Percentiles rank a stretch among this genome's conserved stretches.
Conservation (phyloP, 257 asterid species). For the Petrea volubilis region DNA sequence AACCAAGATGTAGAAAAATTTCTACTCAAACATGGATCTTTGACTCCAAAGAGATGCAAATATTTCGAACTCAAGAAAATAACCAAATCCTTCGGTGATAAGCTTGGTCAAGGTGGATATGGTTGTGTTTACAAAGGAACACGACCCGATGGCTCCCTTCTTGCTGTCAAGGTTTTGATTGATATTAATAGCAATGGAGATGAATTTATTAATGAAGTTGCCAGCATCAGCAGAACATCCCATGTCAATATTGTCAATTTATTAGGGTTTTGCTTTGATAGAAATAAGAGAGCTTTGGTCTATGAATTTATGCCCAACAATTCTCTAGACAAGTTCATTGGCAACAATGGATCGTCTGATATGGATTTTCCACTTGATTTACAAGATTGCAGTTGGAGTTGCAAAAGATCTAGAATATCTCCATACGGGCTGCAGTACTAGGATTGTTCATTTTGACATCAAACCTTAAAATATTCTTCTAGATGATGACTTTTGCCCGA, state of each 20-base stretch:
- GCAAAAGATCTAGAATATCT: slow-evolving; percentile 64
- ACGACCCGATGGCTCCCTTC: slow-evolving; percentile 25
- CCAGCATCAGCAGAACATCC: slow-evolving; percentile 36
- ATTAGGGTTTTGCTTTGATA: slow-evolving; percentile 38
- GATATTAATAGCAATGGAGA: slow-evolving; percentile 33
- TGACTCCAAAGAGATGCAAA: slow-evolving; percentile 30
- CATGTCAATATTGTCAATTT: slow-evolving; percentile 38
- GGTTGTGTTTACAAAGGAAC: slow-evolving; percentile 41
- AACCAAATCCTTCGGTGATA: slow-evolving; percentile 28
- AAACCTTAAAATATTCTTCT: slow-evolving; percentile 66
- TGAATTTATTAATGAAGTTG: slow-evolving; percentile 45
- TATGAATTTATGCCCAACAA: slow-evolving; percentile 24
- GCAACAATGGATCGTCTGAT: neutral
- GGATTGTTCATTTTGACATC: slow-evolving; percentile 68
- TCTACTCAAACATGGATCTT: slow-evolving; percentile 31
- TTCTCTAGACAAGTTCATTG: slow-evolving; percentile 39
- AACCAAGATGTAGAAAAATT: slow-evolving; percentile 26
- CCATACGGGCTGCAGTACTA: slow-evolving; percentile 51
- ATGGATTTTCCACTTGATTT: slow-evolving; percentile 18
- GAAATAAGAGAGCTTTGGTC: neutral
- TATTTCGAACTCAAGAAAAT: slow-evolving; percentile 36
- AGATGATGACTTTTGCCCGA: too few species aligned
- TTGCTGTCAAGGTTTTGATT: slow-evolving; percentile 40
- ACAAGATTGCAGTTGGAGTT: slow-evolving; percentile 57
- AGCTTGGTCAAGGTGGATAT: slow-evolving; percentile 41